Conservation (phyloP, 78 protist species). For the Pigoraptor vietnamica region DNA sequence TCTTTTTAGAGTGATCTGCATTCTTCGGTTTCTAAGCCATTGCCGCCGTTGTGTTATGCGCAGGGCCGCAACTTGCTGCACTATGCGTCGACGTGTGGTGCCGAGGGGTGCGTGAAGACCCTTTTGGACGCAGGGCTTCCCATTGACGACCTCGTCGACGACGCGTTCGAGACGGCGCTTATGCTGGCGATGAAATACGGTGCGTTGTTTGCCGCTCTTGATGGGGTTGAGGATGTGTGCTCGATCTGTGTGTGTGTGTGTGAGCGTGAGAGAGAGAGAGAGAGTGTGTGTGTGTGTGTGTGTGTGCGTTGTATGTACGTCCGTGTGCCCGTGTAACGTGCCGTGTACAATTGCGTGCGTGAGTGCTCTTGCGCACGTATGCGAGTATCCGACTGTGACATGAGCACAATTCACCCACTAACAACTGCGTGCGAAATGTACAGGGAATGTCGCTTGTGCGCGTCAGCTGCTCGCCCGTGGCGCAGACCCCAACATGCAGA, state of each 20-base stretch:
- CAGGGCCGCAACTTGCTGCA: neutral
- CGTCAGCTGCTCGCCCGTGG: neutral
- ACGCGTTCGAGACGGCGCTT: neutral
- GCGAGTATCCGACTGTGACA: no score
- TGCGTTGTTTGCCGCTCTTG: neutral
- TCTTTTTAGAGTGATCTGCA: no score
- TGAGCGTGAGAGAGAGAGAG: no score
- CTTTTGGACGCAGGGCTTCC: neutral
- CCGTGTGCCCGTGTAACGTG: no score
- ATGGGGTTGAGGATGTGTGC: no score
- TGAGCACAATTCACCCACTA: no score
- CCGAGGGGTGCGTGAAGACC: neutral
- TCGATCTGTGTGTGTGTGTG: no score
- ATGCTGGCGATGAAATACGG: neutral
- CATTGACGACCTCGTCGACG: neutral
- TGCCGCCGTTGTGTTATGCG: neutral
- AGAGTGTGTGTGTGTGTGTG: no score
- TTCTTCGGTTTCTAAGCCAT: no score
- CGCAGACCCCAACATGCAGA: neutral
- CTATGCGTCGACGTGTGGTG: neutral
- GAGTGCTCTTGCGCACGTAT: no score
- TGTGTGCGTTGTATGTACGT: neutral
- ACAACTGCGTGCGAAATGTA: neutral
- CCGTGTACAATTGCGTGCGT: no score
- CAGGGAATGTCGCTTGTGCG: neutral